phyloP scores from a whole-genome alignment of 192 early-diverging fungal genomes.

The Entomortierella lignicola region DNA sequence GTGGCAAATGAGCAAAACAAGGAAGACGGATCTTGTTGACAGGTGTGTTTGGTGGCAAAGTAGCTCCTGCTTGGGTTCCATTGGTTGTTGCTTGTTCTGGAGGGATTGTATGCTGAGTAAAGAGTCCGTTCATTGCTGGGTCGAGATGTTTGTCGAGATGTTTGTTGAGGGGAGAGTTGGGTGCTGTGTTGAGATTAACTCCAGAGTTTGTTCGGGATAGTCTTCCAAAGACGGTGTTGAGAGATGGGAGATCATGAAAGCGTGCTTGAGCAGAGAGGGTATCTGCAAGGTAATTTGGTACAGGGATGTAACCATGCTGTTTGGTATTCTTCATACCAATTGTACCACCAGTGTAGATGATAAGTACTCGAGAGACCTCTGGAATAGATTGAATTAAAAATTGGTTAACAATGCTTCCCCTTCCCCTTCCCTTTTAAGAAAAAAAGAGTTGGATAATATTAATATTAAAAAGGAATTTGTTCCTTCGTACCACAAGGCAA shows the following conservation, averaged over 20 bases:
- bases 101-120: conserved; percentile 38
- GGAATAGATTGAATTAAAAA: not conserved
- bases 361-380: conserved; percentile 84
- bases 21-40: conserved; percentile 42
- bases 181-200: conserved; percentile 29
- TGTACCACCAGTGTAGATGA: conserved; percentile 97
- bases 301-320: conserved; percentile 77
- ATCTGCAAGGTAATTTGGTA: conserved; percentile 84
- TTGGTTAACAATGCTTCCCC: not conserved
- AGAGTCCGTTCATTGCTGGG: conserved; percentile 39
- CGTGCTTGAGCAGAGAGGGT: conserved; percentile 78
- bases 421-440: no score
- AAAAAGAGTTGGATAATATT: no score
- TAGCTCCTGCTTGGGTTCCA: conserved; percentile 35
- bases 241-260: conserved; percentile 82
- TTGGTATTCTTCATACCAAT: conserved; percentile 89
- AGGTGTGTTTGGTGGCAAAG: conserved; percentile 30
- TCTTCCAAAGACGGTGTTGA: conserved; percentile 49
- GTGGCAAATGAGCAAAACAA: conserved; percentile 48
- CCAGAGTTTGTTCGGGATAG: conserved; percentile 37
- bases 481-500: conserved; percentile 48
- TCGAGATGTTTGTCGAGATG: conserved; percentile 56
- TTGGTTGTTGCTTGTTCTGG: conserved; percentile 40
- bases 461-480: no score
- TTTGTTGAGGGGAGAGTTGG: conserved; percentile 44